Evolutionary conservation across 164 flowering plant genomes (phyloP), one percentile per base, ranked within the genome.

Genomic region (Vitis rupestris): DNA sequence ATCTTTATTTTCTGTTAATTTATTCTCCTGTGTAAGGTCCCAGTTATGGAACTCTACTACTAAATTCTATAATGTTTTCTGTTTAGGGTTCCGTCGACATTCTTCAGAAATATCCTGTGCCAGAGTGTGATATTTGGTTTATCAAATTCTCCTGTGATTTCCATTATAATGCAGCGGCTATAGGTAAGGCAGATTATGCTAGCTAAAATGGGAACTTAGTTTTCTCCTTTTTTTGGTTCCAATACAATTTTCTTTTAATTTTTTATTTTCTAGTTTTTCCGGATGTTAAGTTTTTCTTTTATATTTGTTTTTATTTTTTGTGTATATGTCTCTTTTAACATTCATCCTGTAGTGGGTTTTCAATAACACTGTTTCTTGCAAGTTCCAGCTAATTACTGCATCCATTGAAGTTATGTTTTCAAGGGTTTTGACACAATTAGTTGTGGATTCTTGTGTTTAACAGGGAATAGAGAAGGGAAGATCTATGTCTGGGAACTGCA

Each of bases 61-160:
- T 47, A 1, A 19, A 2, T 61, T 19, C 50, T 53, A 2, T 15
- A 2, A 23, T 61, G 13, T 72, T 59, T 55, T 65, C 47, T 65
- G 50, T 80, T 53, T 65, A 94, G 99, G 94, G 98, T 37, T 68
- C 89, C 2, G 86, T 82, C 54, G 98, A 94, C 81, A 86, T 92
- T 64, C 99, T 95, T 69, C 98, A 89, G 70, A 95, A 93, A 70
- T 95, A 95, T 73, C 99, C 99, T 48, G 98, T 91, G 71, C 98
- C 98, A 8, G 97, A 92, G 63, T 95, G 98, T 82, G 99, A 95
- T 72, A 95, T 95, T 52, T 95, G 99, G 99, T 95, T 95, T 79
- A 95, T 95, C 79, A 95, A 95, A 69, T 93, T 95, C 82, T 95
- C 99, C 4, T 95, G 92, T 67, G 99, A 95, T 80, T 92, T 93